Conservation (phyloP, 2,329 filamentous ascomycete species). For the Diplodia corticola region DNA sequence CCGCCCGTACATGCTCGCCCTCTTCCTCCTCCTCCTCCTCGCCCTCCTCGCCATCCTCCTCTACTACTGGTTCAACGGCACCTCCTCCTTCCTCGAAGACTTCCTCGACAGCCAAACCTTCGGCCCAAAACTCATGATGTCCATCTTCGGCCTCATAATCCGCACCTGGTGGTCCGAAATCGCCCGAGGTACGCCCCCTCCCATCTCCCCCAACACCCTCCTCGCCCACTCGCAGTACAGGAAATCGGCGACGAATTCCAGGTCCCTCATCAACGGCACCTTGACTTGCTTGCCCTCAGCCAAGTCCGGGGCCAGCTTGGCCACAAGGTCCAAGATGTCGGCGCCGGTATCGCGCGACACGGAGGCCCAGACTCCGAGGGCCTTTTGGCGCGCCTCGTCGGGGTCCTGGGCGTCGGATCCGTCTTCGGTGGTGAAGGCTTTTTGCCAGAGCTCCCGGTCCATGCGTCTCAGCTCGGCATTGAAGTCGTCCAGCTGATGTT, state of each 20-base stretch:
- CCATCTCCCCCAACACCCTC: too few relatives aligned
- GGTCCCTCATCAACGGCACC: too few relatives aligned
- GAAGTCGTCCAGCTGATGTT: too few relatives aligned
- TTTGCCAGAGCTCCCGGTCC: background rate
- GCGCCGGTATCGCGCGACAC: background rate
- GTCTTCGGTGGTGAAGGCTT: too few relatives aligned
- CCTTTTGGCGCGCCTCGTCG: background rate
- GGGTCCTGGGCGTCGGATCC: too few relatives aligned
- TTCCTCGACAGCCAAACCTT: slow-evolving; percentile 25
- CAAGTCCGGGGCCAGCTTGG: background rate
- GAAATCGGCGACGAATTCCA: background rate
- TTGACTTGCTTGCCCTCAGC: too few relatives aligned
- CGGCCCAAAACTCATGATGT: slow-evolving; percentile 24
- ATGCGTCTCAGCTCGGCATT: background rate
- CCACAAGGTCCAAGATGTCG: background rate
- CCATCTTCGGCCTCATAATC: slow-evolving; percentile 16
- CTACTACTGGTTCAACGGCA: slow-evolving; percentile 25
- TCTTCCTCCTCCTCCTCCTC: slow-evolving; percentile 16
- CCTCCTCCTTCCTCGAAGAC: slow-evolving; percentile 18
- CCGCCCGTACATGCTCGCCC: background rate
- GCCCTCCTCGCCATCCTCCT: slow-evolving; percentile 21
- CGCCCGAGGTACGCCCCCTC: too few relatives aligned
- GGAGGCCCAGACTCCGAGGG: too few relatives aligned
- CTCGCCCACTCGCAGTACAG: too few relatives aligned
- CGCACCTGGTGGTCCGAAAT: slow-evolving; percentile 23